phyloP scores from a whole-genome alignment of 768 basidiomycete genomes.

The Tylopilus felleus region DNA sequence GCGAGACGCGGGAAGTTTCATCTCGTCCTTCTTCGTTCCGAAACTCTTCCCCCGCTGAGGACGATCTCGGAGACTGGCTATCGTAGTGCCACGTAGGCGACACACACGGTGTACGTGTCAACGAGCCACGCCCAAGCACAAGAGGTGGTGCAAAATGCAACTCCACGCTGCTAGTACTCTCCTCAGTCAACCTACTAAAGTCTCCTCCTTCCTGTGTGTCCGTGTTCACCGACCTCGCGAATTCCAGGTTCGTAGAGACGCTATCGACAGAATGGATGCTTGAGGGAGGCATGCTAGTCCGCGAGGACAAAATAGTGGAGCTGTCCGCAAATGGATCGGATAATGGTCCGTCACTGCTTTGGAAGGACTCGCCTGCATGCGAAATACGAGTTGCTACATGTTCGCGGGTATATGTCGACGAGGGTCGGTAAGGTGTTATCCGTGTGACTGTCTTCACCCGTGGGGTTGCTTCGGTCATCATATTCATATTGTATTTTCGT shows the following conservation, averaged over 20 bases:
- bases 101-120: constrained; percentile 1
- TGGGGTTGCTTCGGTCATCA: not conserved
- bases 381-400: not conserved
- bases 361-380: constrained; percentile 6
- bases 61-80: not conserved
- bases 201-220: not conserved
- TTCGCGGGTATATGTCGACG: not conserved
- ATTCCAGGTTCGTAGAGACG: constrained; percentile 6
- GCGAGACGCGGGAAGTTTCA: not conserved
- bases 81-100: constrained; percentile 21
- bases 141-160: constrained; percentile 15
- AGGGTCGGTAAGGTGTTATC: not conserved
- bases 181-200: not conserved
- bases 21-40: not conserved
- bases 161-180: constrained; percentile 21
- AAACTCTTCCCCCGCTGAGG: not conserved
- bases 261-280: constrained; percentile 7
- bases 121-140: not conserved
- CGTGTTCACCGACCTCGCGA: not conserved
- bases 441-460: not conserved
- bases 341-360: constrained; percentile 5
- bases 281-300: constrained; percentile 2
- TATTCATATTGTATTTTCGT: not conserved
- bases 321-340: constrained; percentile 20
- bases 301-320: constrained; percentile 8